phyloP scores from a whole-genome alignment of 768 basidiomycete genomes.

The Pleurotus sapidus region DNA sequence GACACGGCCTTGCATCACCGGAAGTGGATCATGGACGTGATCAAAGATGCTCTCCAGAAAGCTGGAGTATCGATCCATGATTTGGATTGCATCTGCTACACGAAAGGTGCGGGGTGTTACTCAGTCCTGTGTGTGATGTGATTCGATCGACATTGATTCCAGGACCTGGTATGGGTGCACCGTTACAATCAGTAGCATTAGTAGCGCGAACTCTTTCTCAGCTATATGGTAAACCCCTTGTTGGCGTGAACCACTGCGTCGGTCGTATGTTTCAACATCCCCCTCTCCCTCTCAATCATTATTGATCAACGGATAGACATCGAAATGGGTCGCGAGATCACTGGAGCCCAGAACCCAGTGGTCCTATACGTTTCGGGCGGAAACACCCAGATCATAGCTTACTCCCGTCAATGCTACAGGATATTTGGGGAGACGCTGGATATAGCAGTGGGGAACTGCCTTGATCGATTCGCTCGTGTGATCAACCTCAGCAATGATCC shows the following conservation, averaged over 20 bases:
- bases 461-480: constrained; percentile 95
- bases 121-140: background rate
- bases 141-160: constrained; percentile 2
- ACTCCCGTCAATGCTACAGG: constrained; percentile 94
- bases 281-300: constrained; percentile 1
- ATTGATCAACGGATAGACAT: constrained; percentile 61
- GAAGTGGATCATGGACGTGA: constrained; percentile 84
- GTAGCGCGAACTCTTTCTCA: constrained; percentile 90
- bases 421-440: constrained; percentile 99
- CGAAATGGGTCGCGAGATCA: constrained; percentile 96
- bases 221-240: constrained; percentile 84
- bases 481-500: constrained; percentile 96
- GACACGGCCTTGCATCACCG: constrained; percentile 97
- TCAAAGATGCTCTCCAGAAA: constrained; percentile 69
- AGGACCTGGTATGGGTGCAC: constrained; percentile 99
- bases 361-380: constrained; percentile 98
- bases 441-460: constrained; percentile 98
- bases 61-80: constrained; percentile 72
- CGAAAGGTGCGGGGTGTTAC: constrained; percentile 69
- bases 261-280: constrained; percentile 65
- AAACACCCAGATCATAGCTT: constrained; percentile 98
- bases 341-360: constrained; percentile 91
- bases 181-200: constrained; percentile 90
- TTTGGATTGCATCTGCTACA: constrained; percentile 94
- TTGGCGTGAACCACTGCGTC: constrained; percentile 99